Evolutionary conservation across 345 rosid genomes (phyloP).

Genomic region (Adansonia digitata): DNA sequence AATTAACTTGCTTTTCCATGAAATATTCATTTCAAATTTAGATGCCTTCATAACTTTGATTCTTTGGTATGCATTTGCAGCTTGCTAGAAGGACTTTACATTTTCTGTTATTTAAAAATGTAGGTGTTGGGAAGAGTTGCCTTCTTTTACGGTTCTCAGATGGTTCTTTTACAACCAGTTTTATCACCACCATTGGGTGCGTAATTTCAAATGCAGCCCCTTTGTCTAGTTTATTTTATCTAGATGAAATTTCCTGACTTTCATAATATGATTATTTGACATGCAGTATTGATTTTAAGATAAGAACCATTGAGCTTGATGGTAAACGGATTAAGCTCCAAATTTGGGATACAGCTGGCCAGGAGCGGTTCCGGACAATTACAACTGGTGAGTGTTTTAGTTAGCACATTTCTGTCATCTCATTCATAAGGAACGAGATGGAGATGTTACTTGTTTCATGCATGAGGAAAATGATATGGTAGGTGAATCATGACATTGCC

Average conservation of each 20-base stretch:
- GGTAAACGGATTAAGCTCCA: conserved; percentile 89
- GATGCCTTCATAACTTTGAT: not conserved
- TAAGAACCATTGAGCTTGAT: conserved; percentile 92
- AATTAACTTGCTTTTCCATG: not conserved
- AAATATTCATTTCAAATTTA: not conserved
- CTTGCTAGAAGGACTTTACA: not conserved
- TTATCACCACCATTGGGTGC: conserved; percentile 68
- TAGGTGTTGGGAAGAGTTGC: conserved; percentile 71
- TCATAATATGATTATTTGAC: not conserved
- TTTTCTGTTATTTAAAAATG: not conserved
- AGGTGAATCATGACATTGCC: not conserved
- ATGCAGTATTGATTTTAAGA: conserved; percentile 89
- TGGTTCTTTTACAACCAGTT: conserved; percentile 76
- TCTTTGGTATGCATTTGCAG: not conserved
- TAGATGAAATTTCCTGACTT: not conserved
- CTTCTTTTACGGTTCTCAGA: conserved; percentile 70
- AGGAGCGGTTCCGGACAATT: conserved; percentile 83
- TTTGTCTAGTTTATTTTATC: not conserved
- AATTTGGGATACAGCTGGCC: conserved; percentile 95
- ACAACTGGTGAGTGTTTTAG: conserved; percentile 58
- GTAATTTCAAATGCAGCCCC: conserved; percentile 3
- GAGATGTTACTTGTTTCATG: not conserved
- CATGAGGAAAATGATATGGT: not conserved
- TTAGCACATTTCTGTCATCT: not conserved
- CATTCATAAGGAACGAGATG: not conserved